Evolutionary conservation across 139 green algal species (phyloP).

Genomic region (Coelastrella sp.): DNA sequence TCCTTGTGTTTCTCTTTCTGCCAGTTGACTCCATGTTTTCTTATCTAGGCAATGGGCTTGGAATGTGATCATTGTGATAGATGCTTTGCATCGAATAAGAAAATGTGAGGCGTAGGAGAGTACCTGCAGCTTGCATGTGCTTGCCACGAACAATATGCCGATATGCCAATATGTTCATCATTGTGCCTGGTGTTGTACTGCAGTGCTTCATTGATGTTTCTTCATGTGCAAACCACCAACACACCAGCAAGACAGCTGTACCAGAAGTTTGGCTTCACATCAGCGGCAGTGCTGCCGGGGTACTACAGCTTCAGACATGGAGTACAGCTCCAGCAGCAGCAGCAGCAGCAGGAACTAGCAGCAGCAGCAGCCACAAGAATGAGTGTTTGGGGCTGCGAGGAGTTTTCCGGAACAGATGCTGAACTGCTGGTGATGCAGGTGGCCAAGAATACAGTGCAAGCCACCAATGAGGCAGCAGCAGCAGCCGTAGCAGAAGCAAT

Average conservation of each 20-base stretch:
- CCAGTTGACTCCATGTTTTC: too few relatives aligned
- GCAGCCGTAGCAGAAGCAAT: constrained; percentile 11
- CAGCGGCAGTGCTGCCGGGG: background rate
- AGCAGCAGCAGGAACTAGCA: constrained; percentile 25
- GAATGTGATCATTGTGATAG: too few relatives aligned
- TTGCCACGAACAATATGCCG: too few relatives aligned
- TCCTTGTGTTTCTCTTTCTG: too few relatives aligned
- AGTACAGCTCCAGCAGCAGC: constrained; percentile 33
- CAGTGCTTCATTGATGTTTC: constrained; percentile 34
- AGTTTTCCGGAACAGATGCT: constrained; percentile 14
- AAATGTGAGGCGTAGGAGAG: too few relatives aligned
- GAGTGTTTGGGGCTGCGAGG: background rate
- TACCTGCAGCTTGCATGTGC: too few relatives aligned
- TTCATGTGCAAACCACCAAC: constrained; percentile 42
- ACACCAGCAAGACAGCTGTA: constrained; percentile 16
- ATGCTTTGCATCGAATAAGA: too few relatives aligned
- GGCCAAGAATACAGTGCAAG: background rate
- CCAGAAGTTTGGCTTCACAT: constrained; percentile 14
- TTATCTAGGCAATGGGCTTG: too few relatives aligned
- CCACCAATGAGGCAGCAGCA: background rate
- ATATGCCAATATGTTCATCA: too few relatives aligned
- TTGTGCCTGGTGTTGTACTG: too few relatives aligned
- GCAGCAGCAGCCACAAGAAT: background rate
- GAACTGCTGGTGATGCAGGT: constrained; percentile 26
- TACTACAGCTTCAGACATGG: constrained; percentile 34